Percentiles rank a stretch among this genome's conserved stretches.
These are phyloP conservation scores for Ceratobasidium sp. DNA, from an alignment of 1,284 basidiomycete species.

Conservation along the genomic window DNA sequence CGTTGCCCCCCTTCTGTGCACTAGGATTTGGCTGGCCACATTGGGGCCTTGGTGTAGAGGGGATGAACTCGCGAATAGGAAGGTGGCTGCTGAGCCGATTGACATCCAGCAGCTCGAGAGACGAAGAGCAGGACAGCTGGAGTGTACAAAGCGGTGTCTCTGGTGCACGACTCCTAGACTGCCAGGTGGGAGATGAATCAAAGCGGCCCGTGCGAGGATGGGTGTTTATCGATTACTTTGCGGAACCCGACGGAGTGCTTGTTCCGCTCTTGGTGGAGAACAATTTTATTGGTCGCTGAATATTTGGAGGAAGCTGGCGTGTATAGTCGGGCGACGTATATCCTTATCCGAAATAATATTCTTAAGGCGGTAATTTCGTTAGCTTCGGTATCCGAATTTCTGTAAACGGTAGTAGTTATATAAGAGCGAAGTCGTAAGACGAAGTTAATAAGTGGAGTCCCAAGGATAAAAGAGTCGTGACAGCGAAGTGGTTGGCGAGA, in stretches of 20 bases:
- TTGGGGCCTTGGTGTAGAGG: slow-evolving; percentile 78
- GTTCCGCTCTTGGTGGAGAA: slow-evolving; percentile 78
- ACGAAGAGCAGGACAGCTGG: not conserved
- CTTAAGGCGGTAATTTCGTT: no score
- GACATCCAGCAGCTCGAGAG: slow-evolving; percentile 53
- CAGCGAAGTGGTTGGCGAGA: no score
- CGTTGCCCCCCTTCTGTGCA: slow-evolving; percentile 76
- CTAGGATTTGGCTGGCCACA: slow-evolving; percentile 83
- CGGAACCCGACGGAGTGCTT: slow-evolving; percentile 64
- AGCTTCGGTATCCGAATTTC: no score
- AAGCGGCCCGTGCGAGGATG: slow-evolving; percentile 67
- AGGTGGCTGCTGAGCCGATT: slow-evolving; percentile 70
- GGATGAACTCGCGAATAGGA: slow-evolving; percentile 79
- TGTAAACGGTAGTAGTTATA: no score
- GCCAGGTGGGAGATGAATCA: slow-evolving; percentile 28
- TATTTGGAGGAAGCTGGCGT: not conserved
- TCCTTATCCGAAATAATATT: no score
- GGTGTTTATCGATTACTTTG: slow-evolving; percentile 77
- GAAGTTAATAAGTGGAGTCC: no score
- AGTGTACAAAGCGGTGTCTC: not conserved
- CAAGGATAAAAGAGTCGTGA: no score
- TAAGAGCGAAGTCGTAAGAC: no score
- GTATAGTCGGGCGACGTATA: not conserved
- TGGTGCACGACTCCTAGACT: slow-evolving; percentile 48
- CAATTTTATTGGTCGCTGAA: slow-evolving; percentile 59